Evolutionary conservation across 768 basidiomycete genomes (phyloP).

Genomic region (Hypholoma sublateritium): DNA sequence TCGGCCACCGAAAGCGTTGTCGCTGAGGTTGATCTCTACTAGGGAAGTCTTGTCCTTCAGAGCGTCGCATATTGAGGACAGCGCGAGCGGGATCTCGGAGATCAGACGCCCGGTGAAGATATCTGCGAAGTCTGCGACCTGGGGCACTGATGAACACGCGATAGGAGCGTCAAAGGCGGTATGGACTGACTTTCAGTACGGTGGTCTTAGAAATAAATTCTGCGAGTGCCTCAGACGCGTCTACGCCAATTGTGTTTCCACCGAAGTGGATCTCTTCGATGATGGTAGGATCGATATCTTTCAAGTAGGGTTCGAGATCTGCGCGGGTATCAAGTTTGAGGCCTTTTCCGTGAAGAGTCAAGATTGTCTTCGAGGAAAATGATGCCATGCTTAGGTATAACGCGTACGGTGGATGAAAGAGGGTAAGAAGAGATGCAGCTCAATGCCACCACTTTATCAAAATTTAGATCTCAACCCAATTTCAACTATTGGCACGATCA

Average conservation of each 20-base stretch:
- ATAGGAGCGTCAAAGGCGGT: background rate
- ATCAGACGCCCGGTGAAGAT: constrained; percentile 98
- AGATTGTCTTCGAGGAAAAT: constrained; percentile 28
- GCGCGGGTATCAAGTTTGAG: constrained; percentile 78
- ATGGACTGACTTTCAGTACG: constrained; percentile 62
- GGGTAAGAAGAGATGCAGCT: background rate
- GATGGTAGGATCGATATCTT: constrained; percentile 56
- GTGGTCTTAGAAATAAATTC: constrained; percentile 71
- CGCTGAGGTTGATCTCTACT: constrained; percentile 85
- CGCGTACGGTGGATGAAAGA: background rate
- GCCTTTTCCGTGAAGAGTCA: constrained; percentile 58
- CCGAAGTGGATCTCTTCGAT: constrained; percentile 91
- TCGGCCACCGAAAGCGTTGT: constrained; percentile 96
- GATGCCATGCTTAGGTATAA: constrained; percentile 20
- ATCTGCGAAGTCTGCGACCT: constrained; percentile 96
- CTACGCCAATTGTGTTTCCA: constrained; percentile 92
- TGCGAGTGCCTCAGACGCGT: constrained; percentile 82
- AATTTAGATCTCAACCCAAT: background rate
- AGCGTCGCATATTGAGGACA: constrained; percentile 85
- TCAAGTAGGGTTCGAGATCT: constrained; percentile 75
- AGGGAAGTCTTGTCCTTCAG: constrained; percentile 80
- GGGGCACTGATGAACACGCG: constrained; percentile 4
- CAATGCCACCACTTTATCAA: background rate
- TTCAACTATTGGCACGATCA: constrained; percentile 4
- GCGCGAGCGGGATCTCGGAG: constrained; percentile 88